phyloP scores from a whole-genome alignment of 2,329 filamentous ascomycete genomes.

The Cadophora malorum region DNA sequence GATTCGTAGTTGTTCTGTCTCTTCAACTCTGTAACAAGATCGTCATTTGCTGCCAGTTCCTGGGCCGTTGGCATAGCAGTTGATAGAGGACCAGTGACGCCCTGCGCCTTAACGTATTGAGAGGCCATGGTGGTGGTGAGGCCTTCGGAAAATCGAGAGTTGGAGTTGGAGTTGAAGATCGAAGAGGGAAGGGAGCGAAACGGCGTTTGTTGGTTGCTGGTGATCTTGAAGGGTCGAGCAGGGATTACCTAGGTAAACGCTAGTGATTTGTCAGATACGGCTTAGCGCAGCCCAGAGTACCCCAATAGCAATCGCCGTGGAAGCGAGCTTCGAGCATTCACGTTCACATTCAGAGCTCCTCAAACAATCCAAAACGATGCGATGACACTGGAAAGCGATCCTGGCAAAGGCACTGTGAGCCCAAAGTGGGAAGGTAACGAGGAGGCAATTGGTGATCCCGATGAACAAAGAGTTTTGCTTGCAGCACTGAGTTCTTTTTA shows the following conservation, averaged over 20 bases:
- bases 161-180: not conserved
- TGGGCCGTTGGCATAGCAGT: conserved; percentile 74
- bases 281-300: not conserved
- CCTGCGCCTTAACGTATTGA: conserved; percentile 48
- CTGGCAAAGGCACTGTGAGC: not conserved
- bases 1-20: conserved; percentile 91
- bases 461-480: conserved; percentile 81
- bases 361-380: not conserved
- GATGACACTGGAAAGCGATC: not conserved
- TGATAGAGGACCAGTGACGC: conserved; percentile 87
- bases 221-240: conserved; percentile 5
- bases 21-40: conserved; percentile 83
- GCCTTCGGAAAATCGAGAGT: not conserved
- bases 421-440: conserved; percentile 57
- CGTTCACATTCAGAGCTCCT: not conserved
- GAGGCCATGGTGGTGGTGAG: conserved; percentile 40
- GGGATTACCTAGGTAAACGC: not conserved
- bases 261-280: not conserved
- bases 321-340: not conserved
- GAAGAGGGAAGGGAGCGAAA: conserved; percentile 6
- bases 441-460: conserved; percentile 61
- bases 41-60: conserved; percentile 79
- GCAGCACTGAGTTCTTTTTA: conserved; percentile 87
- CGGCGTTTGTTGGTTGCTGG: not conserved
- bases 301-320: not conserved